Evolutionary conservation across 2,329 filamentous ascomycete genomes (phyloP).

Genomic region (Hortaea sp.): DNA sequence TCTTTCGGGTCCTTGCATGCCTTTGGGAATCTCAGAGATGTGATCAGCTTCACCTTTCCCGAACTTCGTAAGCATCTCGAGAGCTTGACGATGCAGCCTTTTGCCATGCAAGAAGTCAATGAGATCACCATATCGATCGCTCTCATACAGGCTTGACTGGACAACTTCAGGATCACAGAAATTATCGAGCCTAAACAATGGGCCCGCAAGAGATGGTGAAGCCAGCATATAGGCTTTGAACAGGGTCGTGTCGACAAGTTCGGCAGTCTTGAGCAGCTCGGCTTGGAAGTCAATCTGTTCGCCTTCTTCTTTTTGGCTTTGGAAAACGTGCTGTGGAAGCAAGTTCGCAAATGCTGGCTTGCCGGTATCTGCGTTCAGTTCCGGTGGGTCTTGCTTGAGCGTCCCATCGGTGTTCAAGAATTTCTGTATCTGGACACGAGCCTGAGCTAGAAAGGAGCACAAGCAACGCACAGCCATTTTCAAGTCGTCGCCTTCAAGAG

Average conservation of each 20-base stretch:
- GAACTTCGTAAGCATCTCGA: conserved; percentile 73
- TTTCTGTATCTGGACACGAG: conserved; percentile 55
- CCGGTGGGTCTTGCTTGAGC: conserved; percentile 45
- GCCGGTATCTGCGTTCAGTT: conserved; percentile 29
- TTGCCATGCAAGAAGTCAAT: conserved; percentile 98
- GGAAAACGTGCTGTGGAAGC: conserved; percentile 16
- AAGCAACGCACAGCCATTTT: conserved; percentile 72
- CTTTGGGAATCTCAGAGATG: conserved; percentile 33
- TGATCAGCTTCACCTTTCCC: conserved; percentile 47
- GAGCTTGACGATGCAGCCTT: conserved; percentile 75
- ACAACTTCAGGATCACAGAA: conserved; percentile 96
- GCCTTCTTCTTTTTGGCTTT: conserved; percentile 14
- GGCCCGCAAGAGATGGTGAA: conserved; percentile 70
- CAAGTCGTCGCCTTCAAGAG: conserved; percentile 71
- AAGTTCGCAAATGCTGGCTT: conserved; percentile 36
- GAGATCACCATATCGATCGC: conserved; percentile 79
- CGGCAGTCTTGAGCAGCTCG: conserved; percentile 65
- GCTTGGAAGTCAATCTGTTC: conserved; percentile 52
- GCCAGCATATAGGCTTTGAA: conserved; percentile 95
- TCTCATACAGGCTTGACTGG: conserved; percentile 82
- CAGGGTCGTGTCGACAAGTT: conserved; percentile 82
- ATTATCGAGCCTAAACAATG: conserved; percentile 89
- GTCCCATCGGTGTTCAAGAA: conserved; percentile 50
- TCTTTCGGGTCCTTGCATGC: conserved; percentile 68
- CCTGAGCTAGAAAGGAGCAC: conserved; percentile 79